phyloP scores from a whole-genome alignment of 2,329 filamentous ascomycete species.

The Xylaria sp. region DNA sequence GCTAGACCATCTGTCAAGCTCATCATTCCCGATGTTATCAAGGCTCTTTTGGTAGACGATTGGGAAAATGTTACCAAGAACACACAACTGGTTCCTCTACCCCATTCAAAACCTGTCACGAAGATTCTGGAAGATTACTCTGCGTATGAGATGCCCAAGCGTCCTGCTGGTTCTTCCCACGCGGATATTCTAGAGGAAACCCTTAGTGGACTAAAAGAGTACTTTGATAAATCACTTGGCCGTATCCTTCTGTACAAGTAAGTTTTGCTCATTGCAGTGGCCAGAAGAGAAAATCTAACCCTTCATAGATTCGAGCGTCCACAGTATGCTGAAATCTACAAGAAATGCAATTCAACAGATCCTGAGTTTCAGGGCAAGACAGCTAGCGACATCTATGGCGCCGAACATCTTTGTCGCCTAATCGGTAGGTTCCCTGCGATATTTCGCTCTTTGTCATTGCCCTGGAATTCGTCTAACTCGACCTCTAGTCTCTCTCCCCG shows the following conservation, averaged over 20 bases:
- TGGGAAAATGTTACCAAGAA: constrained; percentile 99
- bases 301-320: constrained; percentile 81
- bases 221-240: constrained; percentile 91
- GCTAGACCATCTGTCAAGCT: constrained; percentile 86
- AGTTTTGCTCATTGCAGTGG: constrained; percentile 36
- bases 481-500: constrained; percentile 81
- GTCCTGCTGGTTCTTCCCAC: constrained; percentile 74
- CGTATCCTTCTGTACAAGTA: constrained; percentile 87
- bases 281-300: constrained; percentile 38
- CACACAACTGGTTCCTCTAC: constrained; percentile 86
- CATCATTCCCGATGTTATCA: constrained; percentile 86
- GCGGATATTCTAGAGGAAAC: constrained; percentile 91
- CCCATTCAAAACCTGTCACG: constrained; percentile 78
- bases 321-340: constrained; percentile 83
- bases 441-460: constrained; percentile 4
- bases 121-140: constrained; percentile 85
- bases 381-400: constrained; percentile 86
- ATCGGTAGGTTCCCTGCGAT: constrained; percentile 71
- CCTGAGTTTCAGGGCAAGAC: constrained; percentile 76
- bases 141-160: constrained; percentile 73
- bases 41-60: constrained; percentile 93
- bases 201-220: constrained; percentile 85
- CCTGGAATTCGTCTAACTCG: constrained; percentile 30
- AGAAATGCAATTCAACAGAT: constrained; percentile 72
- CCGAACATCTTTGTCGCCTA: constrained; percentile 88